Evolutionary conservation across 2,329 filamentous ascomycete genomes (phyloP).

Genomic region (Colletotrichum sp.): DNA sequence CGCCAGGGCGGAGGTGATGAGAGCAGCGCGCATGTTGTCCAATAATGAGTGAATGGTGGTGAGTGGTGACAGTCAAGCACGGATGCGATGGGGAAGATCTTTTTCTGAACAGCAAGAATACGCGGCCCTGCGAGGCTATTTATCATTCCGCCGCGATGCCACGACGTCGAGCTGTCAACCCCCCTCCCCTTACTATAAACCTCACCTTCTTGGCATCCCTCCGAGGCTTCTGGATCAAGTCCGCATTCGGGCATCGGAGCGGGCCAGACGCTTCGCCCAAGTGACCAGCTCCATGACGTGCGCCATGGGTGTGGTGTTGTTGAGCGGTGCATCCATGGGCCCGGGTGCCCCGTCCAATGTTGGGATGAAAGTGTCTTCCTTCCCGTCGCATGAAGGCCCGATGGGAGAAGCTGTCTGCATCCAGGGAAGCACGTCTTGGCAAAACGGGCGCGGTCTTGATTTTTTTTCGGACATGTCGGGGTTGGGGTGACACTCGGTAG

Average conservation of each 20-base stretch:
- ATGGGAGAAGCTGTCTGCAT: background rate
- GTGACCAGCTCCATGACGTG: constrained; percentile 10
- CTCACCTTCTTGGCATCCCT: background rate
- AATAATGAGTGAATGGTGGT: constrained; percentile 10
- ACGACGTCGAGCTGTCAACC: background rate
- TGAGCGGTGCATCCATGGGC: background rate
- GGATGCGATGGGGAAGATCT: background rate
- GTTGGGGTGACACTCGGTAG: background rate
- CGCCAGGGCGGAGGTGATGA: constrained; percentile 31
- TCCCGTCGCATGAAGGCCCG: background rate
- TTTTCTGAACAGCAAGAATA: background rate
- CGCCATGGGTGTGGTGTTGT: constrained; percentile 6
- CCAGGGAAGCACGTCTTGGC: constrained; percentile 9
- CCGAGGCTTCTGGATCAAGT: background rate
- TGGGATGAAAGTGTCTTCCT: background rate
- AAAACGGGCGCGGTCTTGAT: background rate
- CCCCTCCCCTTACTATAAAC: background rate
- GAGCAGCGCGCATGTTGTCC: constrained; percentile 29
- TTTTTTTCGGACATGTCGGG: background rate
- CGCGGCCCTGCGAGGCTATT: constrained; percentile 9
- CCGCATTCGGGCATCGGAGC: background rate
- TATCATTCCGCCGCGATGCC: background rate
- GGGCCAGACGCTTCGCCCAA: background rate
- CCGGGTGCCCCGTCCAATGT: background rate
- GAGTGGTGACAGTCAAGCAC: background rate